Conservation (phyloP, 1,139 yeast species). For the Arxiozyma heterogenica region DNA sequence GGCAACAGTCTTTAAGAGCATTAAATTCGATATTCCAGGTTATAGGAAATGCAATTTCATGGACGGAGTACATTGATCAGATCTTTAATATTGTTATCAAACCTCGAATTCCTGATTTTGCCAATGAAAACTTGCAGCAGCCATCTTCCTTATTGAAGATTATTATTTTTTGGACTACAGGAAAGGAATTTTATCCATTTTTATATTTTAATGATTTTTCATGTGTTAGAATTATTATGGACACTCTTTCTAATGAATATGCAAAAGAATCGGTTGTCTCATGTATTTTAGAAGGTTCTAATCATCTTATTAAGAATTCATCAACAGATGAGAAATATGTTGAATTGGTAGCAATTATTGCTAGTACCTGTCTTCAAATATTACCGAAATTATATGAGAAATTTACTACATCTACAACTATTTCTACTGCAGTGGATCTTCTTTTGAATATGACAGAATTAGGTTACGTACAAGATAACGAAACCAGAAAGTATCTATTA, state of each 20-base stretch:
- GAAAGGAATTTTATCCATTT: slow-evolving; percentile 41
- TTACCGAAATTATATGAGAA: slow-evolving; percentile 43
- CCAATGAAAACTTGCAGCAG: slow-evolving; percentile 70
- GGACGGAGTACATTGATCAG: slow-evolving; percentile 47
- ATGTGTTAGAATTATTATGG: slow-evolving; percentile 48
- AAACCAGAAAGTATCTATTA: slow-evolving; percentile 47
- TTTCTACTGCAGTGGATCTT: slow-evolving; percentile 44
- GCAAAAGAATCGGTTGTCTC: slow-evolving; percentile 62
- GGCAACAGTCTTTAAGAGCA: slow-evolving; percentile 55
- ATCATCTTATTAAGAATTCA: slow-evolving; percentile 37
- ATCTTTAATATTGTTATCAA: slow-evolving; percentile 48
- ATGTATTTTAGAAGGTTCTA: slow-evolving; percentile 49
- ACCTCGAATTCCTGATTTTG: slow-evolving; percentile 61
- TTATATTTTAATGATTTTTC: slow-evolving; percentile 49
- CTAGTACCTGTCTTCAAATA: slow-evolving; percentile 44
- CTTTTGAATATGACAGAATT: slow-evolving; percentile 50
- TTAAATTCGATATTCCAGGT: slow-evolving; percentile 42
- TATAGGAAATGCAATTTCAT: slow-evolving; percentile 41
- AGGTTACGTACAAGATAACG: slow-evolving; percentile 49
- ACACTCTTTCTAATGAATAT: slow-evolving; percentile 43
- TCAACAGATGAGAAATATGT: slow-evolving; percentile 38
- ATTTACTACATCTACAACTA: slow-evolving; percentile 41
- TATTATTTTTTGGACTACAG: slow-evolving; percentile 55
- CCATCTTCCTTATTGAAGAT: slow-evolving; percentile 68
- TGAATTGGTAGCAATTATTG: slow-evolving; percentile 46